Base-by-base conservation (phyloP, 2,329 filamentous ascomycete species). In the Alternaria conjuncta region DNA sequence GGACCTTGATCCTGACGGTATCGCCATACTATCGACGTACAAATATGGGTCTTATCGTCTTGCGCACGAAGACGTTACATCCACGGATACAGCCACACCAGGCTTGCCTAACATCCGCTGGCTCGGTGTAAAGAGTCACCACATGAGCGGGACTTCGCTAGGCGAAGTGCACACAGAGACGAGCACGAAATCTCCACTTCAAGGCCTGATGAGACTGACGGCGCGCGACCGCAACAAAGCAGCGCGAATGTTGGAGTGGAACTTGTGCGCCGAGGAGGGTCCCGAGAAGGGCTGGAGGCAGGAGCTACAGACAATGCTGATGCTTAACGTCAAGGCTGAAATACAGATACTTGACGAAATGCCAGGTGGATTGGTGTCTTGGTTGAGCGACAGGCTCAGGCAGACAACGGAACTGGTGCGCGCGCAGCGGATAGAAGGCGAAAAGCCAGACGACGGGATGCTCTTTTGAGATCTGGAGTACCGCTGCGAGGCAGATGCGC, bases 1-100 rank as follows among this genome's bases (percentile, higher is more conserved):
- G 2, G 93, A 96, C 71, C 92, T 87, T 63, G 92, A 96, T 69
- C 92, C 92, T 0, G 88, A 95, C 66, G 92, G 93, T 0, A 79
- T 95, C 26, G 86, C 86, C 3, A 96, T 96, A 44, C 82, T 93
- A 67, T 86, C 86, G 5, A 93, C 89, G 15, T 96, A 94, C 81
- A 90, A 89, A 66, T 82, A 89, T 64, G 91, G 91, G 7, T 92
- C 91, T n/a, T 82, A 81, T 13, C 82, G 84, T 8, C 81, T 92
- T 1, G 80, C 84, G 0, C 89, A 92, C 69, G 90, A 93, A 73
- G 81, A 82, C 60, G 76, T 77, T 4, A 77, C 83, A 32, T 75
- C 84, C 1, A 81, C 80, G 21, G 69, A 65, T 45, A 66, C 67
- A 64, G 55, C 65, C 20, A 64, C 68, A 41, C 50, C 75, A n/a